Base-by-base conservation (phyloP, 1,139 yeast species). In the Chernovozyma aurita region DNA sequence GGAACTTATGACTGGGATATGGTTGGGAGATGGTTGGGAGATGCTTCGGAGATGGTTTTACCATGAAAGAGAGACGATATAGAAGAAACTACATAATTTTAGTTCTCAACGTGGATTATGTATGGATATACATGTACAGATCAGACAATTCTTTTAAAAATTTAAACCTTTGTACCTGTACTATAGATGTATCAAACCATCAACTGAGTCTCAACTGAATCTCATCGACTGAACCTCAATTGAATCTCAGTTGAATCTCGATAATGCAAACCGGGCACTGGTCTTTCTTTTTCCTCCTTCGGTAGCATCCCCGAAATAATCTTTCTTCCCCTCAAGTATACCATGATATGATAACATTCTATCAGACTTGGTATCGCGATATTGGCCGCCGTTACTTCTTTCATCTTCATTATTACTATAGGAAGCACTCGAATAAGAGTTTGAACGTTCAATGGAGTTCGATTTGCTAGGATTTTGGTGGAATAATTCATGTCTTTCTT, bases 401-500 rank as follows among this genome's bases (percentile, higher is more conserved):
- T 7, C 18, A 13, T 24, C 28, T 12, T 26, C 28, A 6, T 14
- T 8, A 26, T 6, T 6, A 26, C 18, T 11, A 6, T 13, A 6
- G 28, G 6, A 7, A 16, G 8, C 8, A 26, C 28, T 26, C 6
- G 28, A 26, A 16, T 26, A 26, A 26, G 28, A 26, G 12, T 16
- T 26, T 13, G 28, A 26, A 6, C 28, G 15, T 16, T 26, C 9
- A 24, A 5, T 11, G 6, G 27, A 24, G 15, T 12, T 16, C 7
- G 17, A 5, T 18, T 13, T 28, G 14, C 16, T 16, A 13, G 28
- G 12, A 12, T 27, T 24, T 14, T 28, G 31, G 24, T 21, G 31
- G 17, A 22, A 18, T 21, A 18, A 29, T 42, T 78, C 80, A 38
- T 80, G 81, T 32, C 60, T 63, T 39, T 74, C 75, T 54, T 83